Base-by-base conservation (phyloP, 1,284 basidiomycete genomes). In the Cutaneotrichosporon mucoides region DNA sequence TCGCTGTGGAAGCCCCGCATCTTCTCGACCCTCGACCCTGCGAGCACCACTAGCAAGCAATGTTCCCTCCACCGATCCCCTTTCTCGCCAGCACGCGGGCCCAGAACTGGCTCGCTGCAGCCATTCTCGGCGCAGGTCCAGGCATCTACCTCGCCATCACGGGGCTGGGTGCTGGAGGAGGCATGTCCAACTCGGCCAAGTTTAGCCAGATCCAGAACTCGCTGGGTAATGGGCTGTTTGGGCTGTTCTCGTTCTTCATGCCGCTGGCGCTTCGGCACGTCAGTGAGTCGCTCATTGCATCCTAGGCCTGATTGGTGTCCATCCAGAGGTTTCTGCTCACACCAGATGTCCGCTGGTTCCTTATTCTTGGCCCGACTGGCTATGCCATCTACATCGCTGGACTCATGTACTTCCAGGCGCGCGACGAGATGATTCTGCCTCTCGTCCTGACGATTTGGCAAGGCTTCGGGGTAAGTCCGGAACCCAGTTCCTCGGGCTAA, bases 391-490 rank as follows among this genome's bases (percentile, higher is more conserved):
- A 53, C 41, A 53, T 53, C 33, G 41, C 35, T 13, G 40, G 51
- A 10, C 51, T 53, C 41, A 53, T 53, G 51, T 53, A 53, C 51
- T 53, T 53, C 41, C 51, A 53, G 33, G 51, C 51, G 10, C 41
- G 34, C 1, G 35, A 38, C 33, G 51, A 53, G 41, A 53, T 53
- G 51, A 38, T 44, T 13, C 43, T 53, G 16, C 51, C 51, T 1
- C 40, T 53, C 41, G 35, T 53, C 2, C 11, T 53, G 24, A 43
- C 40, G 3, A 34, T 53, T 10, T 53, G 41, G 37, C 43, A 24
- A 24, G 51, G 51, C 13, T 13, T 44, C 7, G 51, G 51, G 6
- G 37, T 45, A 33, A 45, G 44, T 24, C 11, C 11, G 38, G 12
- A 6, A 6, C 7, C 12, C 38, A 7, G 38, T 7, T 6, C 38